Conservation (phyloP, 2,329 filamentous ascomycete genomes). For the Curvularia sp. region DNA sequence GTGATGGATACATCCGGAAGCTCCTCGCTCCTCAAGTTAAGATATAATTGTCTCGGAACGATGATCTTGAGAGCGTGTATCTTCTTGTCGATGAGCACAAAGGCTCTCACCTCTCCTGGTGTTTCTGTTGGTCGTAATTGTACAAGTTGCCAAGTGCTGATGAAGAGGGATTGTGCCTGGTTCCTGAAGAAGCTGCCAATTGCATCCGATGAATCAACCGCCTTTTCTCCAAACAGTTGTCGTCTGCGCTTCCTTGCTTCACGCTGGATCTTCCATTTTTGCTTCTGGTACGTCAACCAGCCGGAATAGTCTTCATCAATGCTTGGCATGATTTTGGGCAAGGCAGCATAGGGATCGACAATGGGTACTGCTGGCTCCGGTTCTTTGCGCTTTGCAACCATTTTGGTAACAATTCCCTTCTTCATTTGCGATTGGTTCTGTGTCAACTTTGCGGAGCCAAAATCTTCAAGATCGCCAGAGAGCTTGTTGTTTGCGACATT, state of each 20-base stretch:
- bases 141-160: slow-evolving; percentile 92
- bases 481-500: slow-evolving; percentile 67
- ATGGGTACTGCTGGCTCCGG: slow-evolving; percentile 59
- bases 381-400: slow-evolving; percentile 58
- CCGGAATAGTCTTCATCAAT: slow-evolving; percentile 85
- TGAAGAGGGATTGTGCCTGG: slow-evolving; percentile 88
- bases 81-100: slow-evolving; percentile 91
- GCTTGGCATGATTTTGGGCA: slow-evolving; percentile 84
- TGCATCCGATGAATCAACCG: slow-evolving; percentile 64
- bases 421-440: slow-evolving; percentile 49
- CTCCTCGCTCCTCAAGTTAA: slow-evolving; percentile 88
- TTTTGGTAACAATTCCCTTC: slow-evolving; percentile 53
- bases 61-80: slow-evolving; percentile 87
- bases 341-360: slow-evolving; percentile 78
- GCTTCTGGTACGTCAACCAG: slow-evolving; percentile 93
- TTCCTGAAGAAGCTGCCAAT: slow-evolving; percentile 82
- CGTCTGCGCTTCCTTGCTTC: slow-evolving; percentile 83
- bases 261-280: slow-evolving; percentile 98
- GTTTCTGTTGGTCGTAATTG: slow-evolving; percentile 83
- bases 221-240: slow-evolving; percentile 90
- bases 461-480: slow-evolving; percentile 78
- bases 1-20: slow-evolving; percentile 87
- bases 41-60: slow-evolving; percentile 85
- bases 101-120: slow-evolving; percentile 85
- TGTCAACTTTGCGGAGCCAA: slow-evolving; percentile 65